phyloP scores from a whole-genome alignment of 495 filamentous ascomycete species.

The Penicillium crystallinum region DNA sequence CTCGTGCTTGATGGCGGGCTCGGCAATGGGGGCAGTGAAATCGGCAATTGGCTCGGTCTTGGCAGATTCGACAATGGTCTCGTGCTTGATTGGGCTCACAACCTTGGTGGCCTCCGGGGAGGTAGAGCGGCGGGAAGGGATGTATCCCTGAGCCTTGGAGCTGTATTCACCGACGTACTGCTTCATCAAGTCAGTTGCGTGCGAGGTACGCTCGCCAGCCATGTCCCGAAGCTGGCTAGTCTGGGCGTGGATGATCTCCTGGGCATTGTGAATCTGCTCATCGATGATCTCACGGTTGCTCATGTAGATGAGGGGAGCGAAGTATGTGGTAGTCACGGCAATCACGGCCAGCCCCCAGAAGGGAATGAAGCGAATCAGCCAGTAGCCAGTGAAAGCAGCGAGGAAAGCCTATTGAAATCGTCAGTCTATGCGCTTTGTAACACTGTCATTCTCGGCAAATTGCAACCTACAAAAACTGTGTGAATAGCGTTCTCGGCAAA shows the following conservation, averaged over 20 bases:
- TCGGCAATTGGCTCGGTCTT: conserved; percentile 45
- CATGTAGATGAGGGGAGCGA: conserved; percentile 85
- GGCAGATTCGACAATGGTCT: conserved; percentile 56
- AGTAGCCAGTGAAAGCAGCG: conserved; percentile 81
- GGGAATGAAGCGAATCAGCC: conserved; percentile 87
- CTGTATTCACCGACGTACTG: conserved; percentile 80
- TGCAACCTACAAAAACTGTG: conserved; percentile 66
- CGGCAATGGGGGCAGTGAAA: conserved; percentile 16
- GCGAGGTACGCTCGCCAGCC: conserved; percentile 74
- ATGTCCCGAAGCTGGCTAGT: conserved; percentile 73
- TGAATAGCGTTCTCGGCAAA: conserved; percentile 89
- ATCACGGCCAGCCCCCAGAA: conserved; percentile 88
- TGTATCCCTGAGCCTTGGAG: conserved; percentile 74
- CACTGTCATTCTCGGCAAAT: conserved; percentile 2
- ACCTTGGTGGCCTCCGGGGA: conserved; percentile 43
- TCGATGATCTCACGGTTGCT: conserved; percentile 94
- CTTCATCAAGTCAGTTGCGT: conserved; percentile 70
- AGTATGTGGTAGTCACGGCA: conserved; percentile 68
- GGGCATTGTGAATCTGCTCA: conserved; percentile 64
- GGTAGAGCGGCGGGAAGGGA: conserved; percentile 48
- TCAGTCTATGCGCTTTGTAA: conserved; percentile 16
- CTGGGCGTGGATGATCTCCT: conserved; percentile 72
- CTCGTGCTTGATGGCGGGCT: conserved; percentile 24
- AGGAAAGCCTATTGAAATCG: conserved; percentile 58
- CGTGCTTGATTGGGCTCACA: conserved; percentile 30